phyloP scores from a whole-genome alignment of 1,284 basidiomycete genomes.

The Naganishia albida region DNA sequence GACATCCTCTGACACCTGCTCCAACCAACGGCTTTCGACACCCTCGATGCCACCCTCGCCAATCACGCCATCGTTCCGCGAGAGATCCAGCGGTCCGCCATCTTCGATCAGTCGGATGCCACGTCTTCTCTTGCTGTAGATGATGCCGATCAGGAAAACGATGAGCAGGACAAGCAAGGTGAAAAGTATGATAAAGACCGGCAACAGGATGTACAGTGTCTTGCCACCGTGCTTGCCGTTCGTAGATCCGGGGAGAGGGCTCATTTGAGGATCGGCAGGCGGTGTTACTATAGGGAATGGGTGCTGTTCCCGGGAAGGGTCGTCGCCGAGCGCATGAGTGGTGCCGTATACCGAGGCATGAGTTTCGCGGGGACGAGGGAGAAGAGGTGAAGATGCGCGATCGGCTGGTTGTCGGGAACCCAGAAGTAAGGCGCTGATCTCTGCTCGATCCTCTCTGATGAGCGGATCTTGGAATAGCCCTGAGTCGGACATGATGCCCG shows the following conservation, averaged over 20 bases:
- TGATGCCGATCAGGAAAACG: conserved; percentile 81
- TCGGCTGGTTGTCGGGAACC: neutral
- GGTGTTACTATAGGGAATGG: conserved; percentile 17
- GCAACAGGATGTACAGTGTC: conserved; percentile 72
- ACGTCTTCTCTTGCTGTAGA: conserved; percentile 75
- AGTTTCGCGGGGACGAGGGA: neutral
- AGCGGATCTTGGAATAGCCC: neutral
- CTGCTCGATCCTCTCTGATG: neutral
- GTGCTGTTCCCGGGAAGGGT: conserved; percentile 12
- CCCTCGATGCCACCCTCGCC: conserved; percentile 89
- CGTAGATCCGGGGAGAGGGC: neutral
- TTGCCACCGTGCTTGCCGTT: conserved; percentile 7
- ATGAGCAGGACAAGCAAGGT: conserved; percentile 90
- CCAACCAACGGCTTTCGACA: conserved; percentile 90
- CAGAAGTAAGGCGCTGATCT: neutral
- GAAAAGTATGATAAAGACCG: conserved; percentile 85
- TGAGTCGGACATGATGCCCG: neutral
- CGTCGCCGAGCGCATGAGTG: neutral
- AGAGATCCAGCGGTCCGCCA: conserved; percentile 92
- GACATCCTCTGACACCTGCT: conserved; percentile 69
- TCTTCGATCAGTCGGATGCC: conserved; percentile 80
- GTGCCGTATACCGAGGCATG: neutral
- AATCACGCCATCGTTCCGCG: conserved; percentile 81
- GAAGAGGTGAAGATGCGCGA: too few species aligned
- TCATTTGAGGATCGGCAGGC: conserved; percentile 4